Evolutionary conservation across 202 grass and related monocot genomes (phyloP), one percentile per base, ranked within the genome.

Genomic region (Dendrocalamus latiflorus): DNA sequence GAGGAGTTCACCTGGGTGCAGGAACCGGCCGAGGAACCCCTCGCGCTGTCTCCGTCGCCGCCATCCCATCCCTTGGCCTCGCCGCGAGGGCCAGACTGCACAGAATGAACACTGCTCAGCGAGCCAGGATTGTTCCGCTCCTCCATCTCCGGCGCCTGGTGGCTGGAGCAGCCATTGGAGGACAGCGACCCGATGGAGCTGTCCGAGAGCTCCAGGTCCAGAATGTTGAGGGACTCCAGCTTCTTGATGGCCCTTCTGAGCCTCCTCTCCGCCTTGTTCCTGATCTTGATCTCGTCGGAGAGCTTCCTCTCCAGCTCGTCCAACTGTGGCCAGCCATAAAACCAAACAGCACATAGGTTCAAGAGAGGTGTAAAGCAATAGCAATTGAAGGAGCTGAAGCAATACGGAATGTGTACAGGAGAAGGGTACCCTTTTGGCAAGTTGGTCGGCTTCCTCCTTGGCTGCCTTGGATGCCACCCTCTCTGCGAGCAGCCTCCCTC

Each of bases 401-500:
- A 54, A 61, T 42, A 82, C 58, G 49, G 72, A 49, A 77, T 47
- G 36, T 37, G 33, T 21, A 9, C 7, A 22, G 28, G 54, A 65
- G 83, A n/a, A 80, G 58, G 41, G 53, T 84, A 94, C 97, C 89
- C 87, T 99, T 68, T 84, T 91, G 58, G 91, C 72, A 41, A 96
- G 75, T 74, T 78, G 82, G 73, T 94, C 85, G 68, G 97, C 93
- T 68, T 90, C 93, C 81, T 94, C 93, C 93, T 92, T 94, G 43
- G 97, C 93, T 75, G 84, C 89, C 86, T 92, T 99, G 81, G 97
- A 99, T 68, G 97, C 91, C 67, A 89, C 76, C 86, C 97, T 96
- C 88, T 99, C 93, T n/a, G 97, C 91, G 30, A 86, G 97, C 74
- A 99, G 88, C 90, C 97, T 90, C 43, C 93, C 93, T 65, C 97